These are phyloP conservation scores for Xylaria telfairii DNA, from an alignment of 495 filamentous ascomycete genomes.

Conservation along the genomic window DNA sequence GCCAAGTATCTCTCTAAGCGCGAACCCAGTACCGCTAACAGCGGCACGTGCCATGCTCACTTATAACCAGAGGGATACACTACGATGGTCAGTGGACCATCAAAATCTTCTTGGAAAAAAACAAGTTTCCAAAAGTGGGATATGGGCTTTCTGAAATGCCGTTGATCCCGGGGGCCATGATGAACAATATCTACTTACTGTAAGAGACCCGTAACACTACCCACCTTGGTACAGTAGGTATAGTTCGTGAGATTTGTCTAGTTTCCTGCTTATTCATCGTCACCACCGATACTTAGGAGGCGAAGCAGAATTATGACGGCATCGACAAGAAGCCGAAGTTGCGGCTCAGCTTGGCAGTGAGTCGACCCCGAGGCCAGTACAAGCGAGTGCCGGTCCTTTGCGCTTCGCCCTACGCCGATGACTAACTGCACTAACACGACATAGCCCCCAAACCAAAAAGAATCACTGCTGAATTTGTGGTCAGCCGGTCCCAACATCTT, in stretches of 20 bases:
- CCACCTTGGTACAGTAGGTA: background rate
- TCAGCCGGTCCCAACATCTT: slow-evolving; percentile 18
- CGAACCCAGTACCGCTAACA: background rate
- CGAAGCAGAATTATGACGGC: background rate
- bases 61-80: background rate
- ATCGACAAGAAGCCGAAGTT: background rate
- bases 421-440: background rate
- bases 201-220: too few relatives aligned
- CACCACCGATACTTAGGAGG: too few relatives aligned
- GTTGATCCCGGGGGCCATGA: background rate
- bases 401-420: slow-evolving; percentile 22
- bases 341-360: background rate
- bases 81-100: slow-evolving; percentile 1
- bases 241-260: background rate
- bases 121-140: slow-evolving; percentile 11
- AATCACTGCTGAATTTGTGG: slow-evolving; percentile 8
- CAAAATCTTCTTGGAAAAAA: background rate
- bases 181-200: background rate
- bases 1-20: too few relatives aligned
- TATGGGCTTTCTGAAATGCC: slow-evolving; percentile 4
- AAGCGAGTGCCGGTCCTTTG: background rate
- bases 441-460: slow-evolving; percentile 15
- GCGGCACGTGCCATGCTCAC: background rate
- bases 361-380: background rate
- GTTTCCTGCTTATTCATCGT: background rate